Evolutionary conservation across 129 eudicot genomes (phyloP).

Genomic region (Lactuca sativa): DNA sequence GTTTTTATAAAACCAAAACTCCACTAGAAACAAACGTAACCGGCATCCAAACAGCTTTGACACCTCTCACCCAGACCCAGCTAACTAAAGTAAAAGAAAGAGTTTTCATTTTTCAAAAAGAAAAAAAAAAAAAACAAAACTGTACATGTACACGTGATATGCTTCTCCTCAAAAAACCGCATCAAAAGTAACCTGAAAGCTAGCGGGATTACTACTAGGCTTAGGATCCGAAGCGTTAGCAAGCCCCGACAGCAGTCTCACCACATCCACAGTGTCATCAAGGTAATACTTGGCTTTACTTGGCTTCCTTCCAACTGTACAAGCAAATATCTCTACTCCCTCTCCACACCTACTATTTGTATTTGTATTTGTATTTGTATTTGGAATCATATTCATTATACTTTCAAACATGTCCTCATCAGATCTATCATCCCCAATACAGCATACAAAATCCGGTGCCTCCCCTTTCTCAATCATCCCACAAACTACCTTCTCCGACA

Average conservation of each 20-base stretch:
- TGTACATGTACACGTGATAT: constrained; percentile 39
- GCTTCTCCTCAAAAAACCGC: constrained; percentile 32
- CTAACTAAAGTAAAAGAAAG: constrained; percentile 15
- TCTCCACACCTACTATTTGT: no score
- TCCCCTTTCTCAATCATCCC: constrained; percentile 50
- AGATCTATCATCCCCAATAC: constrained; percentile 86
- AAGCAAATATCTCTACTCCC: constrained; percentile 49
- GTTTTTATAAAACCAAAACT: constrained; percentile 25
- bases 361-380: constrained; percentile 13
- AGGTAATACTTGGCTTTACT: constrained; percentile 91
- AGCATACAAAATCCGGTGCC: constrained; percentile 65
- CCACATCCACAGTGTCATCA: constrained; percentile 69
- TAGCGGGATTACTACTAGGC: constrained; percentile 43
- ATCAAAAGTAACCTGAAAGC: constrained; percentile 62
- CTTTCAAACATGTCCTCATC: constrained; percentile 93
- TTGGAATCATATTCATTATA: constrained; percentile 42
- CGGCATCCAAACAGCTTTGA: constrained; percentile 15
- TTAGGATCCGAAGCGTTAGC: constrained; percentile 69
- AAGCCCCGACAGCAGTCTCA: constrained; percentile 55
- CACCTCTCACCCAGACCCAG: constrained; percentile 7
- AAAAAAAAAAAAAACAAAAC: constrained; percentile 17
- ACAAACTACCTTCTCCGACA: constrained; percentile 61
- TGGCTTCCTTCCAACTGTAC: constrained; percentile 92
- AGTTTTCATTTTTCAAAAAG: not conserved
- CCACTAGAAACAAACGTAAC: constrained; percentile 6